phyloP scores from a whole-genome alignment of 208 protist genomes.

The Leishmania gerbilli region DNA sequence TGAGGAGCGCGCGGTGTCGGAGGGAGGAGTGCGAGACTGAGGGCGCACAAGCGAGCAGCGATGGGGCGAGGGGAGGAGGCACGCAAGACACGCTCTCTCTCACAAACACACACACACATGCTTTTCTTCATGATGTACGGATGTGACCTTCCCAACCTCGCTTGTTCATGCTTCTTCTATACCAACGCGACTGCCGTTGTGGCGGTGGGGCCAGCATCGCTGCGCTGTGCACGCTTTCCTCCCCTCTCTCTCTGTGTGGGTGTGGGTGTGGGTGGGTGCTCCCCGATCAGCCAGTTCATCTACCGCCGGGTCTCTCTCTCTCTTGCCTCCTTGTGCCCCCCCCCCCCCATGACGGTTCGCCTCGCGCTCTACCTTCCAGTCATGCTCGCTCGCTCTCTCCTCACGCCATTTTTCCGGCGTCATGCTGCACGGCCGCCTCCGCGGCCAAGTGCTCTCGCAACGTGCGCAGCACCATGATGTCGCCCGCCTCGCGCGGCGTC shows the following conservation, averaged over 20 bases:
- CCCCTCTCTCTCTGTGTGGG: too few species aligned
- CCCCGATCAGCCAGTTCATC: background rate
- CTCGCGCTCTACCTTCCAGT: background rate
- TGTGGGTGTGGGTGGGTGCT: background rate
- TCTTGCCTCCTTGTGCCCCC: background rate
- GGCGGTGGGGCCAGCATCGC: background rate
- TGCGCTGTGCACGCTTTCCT: too few species aligned
- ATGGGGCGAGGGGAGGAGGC: too few species aligned
- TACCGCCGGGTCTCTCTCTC: background rate
- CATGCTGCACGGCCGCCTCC: background rate
- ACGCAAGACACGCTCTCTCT: background rate
- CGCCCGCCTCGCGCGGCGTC: conserved; percentile 47
- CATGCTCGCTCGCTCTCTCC: background rate
- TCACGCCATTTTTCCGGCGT: background rate
- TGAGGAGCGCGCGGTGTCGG: background rate
- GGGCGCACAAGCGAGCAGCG: too few species aligned
- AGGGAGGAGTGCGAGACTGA: background rate
- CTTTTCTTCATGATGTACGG: too few species aligned
- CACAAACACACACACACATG: conserved; percentile 5
- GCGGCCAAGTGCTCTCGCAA: conserved; percentile 26
- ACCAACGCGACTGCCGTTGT: background rate
- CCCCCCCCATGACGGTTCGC: background rate
- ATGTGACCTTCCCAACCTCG: too few species aligned
- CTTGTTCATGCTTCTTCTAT: too few species aligned
- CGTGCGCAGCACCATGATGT: conserved; percentile 33